Conservation (phyloP, 75 land plant genomes). For the Cryptomeria japonica region DNA sequence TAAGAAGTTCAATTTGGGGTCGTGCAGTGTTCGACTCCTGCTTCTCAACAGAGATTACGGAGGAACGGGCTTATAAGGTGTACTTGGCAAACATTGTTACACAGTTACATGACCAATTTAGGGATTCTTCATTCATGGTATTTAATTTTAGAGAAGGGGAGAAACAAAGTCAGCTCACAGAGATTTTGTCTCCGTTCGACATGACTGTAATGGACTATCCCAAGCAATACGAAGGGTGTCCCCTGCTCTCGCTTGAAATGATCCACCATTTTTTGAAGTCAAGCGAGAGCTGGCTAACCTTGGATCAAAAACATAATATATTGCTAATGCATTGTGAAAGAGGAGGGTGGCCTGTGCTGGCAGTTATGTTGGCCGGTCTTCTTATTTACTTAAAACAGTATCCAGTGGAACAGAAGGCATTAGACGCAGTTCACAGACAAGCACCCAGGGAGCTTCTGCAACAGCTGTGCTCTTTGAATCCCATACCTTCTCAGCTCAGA, state of each 20-base stretch:
- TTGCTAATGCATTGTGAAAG: constrained; percentile 76
- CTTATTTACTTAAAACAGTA: constrained; percentile 65
- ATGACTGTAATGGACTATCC: constrained; percentile 95
- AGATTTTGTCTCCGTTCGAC: constrained; percentile 73
- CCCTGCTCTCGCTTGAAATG: constrained; percentile 73
- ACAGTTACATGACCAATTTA: constrained; percentile 77
- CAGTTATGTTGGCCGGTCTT: constrained; percentile 71
- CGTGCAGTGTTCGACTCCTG: constrained; percentile 65
- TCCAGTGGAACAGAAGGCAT: constrained; percentile 59
- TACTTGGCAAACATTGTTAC: constrained; percentile 74
- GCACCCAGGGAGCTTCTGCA: constrained; percentile 66
- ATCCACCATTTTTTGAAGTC: constrained; percentile 79
- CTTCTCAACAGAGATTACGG: constrained; percentile 71
- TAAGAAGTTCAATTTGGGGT: neutral
- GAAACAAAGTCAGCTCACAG: constrained; percentile 74
- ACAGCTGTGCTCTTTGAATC: constrained; percentile 56
- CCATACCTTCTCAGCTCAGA: constrained; percentile 74
- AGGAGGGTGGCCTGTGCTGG: constrained; percentile 84
- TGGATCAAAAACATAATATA: constrained; percentile 67
- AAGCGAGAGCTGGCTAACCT: constrained; percentile 76
- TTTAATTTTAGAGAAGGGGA: constrained; percentile 86
- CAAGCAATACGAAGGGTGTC: constrained; percentile 78
- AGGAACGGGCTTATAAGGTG: constrained; percentile 70
- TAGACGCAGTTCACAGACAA: constrained; percentile 65
- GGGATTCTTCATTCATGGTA: constrained; percentile 84